Conservation (phyloP, 129 eudicot genomes). For the Pulicaria dysenterica region DNA sequence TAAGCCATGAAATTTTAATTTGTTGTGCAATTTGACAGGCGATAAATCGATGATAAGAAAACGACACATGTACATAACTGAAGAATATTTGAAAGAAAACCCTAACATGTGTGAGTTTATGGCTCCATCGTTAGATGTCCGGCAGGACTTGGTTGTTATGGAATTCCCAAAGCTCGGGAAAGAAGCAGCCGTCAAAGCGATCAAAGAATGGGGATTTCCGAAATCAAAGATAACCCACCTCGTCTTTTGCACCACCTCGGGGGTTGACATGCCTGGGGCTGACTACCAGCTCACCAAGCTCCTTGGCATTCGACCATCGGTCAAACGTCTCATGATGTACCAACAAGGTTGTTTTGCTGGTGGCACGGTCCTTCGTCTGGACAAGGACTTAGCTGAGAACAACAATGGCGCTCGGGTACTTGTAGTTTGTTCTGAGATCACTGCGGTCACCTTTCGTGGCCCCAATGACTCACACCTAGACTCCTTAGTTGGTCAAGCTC, state of each 20-base stretch:
- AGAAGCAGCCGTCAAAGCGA: constrained; percentile 22
- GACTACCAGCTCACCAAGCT: constrained; percentile 29
- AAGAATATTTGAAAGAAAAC: constrained; percentile 20
- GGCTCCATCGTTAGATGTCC: constrained; percentile 27
- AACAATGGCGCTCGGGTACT: constrained; percentile 21
- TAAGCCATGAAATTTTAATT: not conserved
- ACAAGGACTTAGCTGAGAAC: constrained; percentile 26
- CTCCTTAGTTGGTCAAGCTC: constrained; percentile 9
- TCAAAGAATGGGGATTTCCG: constrained; percentile 15
- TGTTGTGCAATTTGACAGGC: constrained; percentile 5
- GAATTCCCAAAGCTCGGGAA: constrained; percentile 26
- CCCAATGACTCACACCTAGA: constrained; percentile 19
- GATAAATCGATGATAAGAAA: constrained; percentile 32
- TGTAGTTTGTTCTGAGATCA: constrained; percentile 21
- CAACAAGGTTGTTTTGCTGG: constrained; percentile 28
- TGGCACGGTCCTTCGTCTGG: constrained; percentile 33
- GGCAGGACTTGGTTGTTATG: constrained; percentile 11
- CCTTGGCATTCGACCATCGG: constrained; percentile 16
- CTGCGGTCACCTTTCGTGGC: constrained; percentile 15
- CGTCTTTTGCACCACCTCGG: constrained; percentile 17
- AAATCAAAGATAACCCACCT: constrained; percentile 22
- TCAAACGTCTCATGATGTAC: constrained; percentile 22
- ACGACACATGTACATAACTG: constrained; percentile 27
- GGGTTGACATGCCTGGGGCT: constrained; percentile 26
- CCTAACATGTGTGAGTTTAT: constrained; percentile 16